phyloP scores from a whole-genome alignment of 345 rosid species.

The Cardamine occulta region DNA sequence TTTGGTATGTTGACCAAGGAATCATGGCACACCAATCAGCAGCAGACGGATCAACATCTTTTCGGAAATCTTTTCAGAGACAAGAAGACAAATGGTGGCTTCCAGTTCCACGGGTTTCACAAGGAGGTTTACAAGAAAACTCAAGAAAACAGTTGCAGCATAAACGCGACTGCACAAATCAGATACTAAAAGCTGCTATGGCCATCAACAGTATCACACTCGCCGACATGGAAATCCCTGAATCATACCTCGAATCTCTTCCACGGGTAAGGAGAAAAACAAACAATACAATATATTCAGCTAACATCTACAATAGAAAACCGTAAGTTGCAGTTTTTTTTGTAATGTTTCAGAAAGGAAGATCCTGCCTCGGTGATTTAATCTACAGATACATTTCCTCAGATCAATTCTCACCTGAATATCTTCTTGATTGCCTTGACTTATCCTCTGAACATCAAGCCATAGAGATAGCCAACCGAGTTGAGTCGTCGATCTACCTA shows the following conservation, averaged over 20 bases:
- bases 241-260: constrained; percentile 78
- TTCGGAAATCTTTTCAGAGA: constrained; percentile 73
- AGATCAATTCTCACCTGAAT: constrained; percentile 85
- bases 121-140: constrained; percentile 74
- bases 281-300: neutral
- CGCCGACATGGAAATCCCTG: constrained; percentile 90
- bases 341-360: constrained; percentile 74
- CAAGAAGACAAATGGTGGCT: constrained; percentile 99
- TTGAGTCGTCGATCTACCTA: constrained; percentile 74
- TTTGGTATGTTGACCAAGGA: constrained; percentile 98
- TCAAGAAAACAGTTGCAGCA: constrained; percentile 87
- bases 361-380: constrained; percentile 79
- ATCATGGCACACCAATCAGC: constrained; percentile 74
- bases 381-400: constrained; percentile 81
- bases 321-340: neutral
- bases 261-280: constrained; percentile 64
- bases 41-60: constrained; percentile 77
- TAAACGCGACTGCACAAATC: constrained; percentile 92
- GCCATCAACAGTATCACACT: constrained; percentile 86
- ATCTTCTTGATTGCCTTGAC: constrained; percentile 88
- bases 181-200: constrained; percentile 97
- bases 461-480: constrained; percentile 87
- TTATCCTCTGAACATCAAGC: constrained; percentile 95
- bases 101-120: constrained; percentile 87
- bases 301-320: neutral